Percentiles rank a stretch among this genome's conserved stretches.
Evolutionary conservation across 768 basidiomycete species (phyloP).

Genomic region (Panaeolus cyanescens): DNA sequence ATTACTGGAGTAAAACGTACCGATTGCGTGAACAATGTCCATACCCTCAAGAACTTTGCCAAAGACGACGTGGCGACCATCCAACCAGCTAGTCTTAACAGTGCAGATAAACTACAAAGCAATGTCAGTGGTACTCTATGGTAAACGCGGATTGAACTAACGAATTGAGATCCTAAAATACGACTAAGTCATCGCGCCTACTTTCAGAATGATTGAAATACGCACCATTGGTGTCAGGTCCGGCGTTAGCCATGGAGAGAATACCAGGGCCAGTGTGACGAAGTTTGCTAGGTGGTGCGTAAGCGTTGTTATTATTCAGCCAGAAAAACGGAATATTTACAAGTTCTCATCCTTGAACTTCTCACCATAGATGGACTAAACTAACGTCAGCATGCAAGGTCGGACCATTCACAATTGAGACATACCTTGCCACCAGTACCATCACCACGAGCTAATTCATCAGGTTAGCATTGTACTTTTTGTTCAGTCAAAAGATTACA

Average conservation of each 20-base stretch:
- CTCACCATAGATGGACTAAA: slow-evolving; percentile 86
- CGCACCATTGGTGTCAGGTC: slow-evolving; percentile 89
- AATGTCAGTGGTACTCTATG: not conserved
- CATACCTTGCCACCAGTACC: slow-evolving; percentile 89
- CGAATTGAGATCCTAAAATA: slow-evolving; percentile 79
- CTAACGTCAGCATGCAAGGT: not conserved
- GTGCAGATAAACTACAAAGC: slow-evolving; percentile 87
- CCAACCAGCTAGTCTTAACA: slow-evolving; percentile 83
- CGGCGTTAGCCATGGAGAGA: slow-evolving; percentile 94
- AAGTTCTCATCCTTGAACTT: slow-evolving; percentile 96
- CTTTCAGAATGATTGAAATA: not conserved
- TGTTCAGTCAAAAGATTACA: slow-evolving; percentile 29
- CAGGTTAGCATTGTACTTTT: not conserved
- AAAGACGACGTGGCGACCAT: slow-evolving; percentile 93
- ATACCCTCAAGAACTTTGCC: slow-evolving; percentile 92
- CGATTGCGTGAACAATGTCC: slow-evolving; percentile 79
- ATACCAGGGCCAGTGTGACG: slow-evolving; percentile 87
- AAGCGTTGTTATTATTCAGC: not conserved
- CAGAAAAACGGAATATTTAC: slow-evolving; percentile 41
- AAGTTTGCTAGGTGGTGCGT: slow-evolving; percentile 71
- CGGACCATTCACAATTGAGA: not conserved
- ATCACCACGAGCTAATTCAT: slow-evolving; percentile 67
- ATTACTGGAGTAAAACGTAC: slow-evolving; percentile 37
- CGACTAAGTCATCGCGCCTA: slow-evolving; percentile 10
- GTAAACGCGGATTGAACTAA: slow-evolving; percentile 37